Percentiles rank a stretch among this genome's conserved stretches.
phyloP scores from a whole-genome alignment of 441 rosid genomes.

The Geranium incanum region DNA sequence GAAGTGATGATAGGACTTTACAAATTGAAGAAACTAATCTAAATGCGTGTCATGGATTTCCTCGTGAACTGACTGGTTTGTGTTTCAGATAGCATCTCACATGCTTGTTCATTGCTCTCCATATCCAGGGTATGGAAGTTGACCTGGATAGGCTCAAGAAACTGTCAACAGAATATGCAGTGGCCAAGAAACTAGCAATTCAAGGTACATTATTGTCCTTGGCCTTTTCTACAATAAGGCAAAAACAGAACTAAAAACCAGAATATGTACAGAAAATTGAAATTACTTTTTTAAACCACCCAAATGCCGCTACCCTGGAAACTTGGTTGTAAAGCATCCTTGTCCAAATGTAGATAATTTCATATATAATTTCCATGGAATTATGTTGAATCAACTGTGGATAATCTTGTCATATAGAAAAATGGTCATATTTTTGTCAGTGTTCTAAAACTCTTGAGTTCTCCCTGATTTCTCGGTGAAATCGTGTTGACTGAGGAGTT shows the following conservation, averaged over 20 bases:
- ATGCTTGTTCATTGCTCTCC: conserved; percentile 1
- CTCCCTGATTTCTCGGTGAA: too few species aligned
- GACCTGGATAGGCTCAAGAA: conserved; percentile 38
- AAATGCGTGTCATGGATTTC: background rate
- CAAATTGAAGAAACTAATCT: background rate
- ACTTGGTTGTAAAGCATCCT: too few species aligned
- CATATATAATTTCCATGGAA: too few species aligned
- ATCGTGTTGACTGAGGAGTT: too few species aligned
- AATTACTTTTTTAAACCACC: too few species aligned
- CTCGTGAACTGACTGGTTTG: background rate
- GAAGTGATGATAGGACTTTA: too few species aligned
- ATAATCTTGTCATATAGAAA: too few species aligned
- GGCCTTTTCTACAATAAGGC: too few species aligned
- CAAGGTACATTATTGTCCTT: conserved; percentile 31
- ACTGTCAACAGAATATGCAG: conserved; percentile 47
- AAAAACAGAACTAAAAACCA: background rate
- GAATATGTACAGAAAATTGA: background rate
- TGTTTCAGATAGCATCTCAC: background rate
- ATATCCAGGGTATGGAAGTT: conserved; percentile 44
- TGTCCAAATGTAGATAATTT: too few species aligned
- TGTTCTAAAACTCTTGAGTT: too few species aligned
- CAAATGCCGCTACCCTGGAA: too few species aligned
- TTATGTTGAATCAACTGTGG: background rate
- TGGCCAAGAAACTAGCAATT: conserved; percentile 56
- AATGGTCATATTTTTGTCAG: too few species aligned